Evolutionary conservation across 495 filamentous ascomycete genomes (phyloP).

Genomic region (Hyaloscypha hepaticicola): DNA sequence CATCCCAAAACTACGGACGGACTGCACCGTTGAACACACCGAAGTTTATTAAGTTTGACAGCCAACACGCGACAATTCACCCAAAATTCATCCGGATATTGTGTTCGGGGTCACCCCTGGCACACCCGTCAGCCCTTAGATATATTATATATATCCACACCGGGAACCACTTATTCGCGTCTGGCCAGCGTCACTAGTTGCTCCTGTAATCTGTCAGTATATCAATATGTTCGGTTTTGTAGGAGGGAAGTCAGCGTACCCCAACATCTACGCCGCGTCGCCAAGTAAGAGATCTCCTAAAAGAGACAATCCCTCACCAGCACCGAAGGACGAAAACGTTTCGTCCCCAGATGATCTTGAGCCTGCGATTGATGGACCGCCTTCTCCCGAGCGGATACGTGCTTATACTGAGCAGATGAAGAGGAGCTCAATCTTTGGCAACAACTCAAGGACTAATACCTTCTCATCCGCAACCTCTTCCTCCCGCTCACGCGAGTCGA

Average conservation of each 20-base stretch:
- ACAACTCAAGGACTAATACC: slow-evolving; percentile 40
- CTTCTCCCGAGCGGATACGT: slow-evolving; percentile 53
- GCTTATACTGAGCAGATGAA: slow-evolving; percentile 50
- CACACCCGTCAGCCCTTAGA: slow-evolving; percentile 16
- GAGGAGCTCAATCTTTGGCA: slow-evolving; percentile 40
- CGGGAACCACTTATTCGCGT: slow-evolving; percentile 13
- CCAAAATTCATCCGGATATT: slow-evolving; percentile 25
- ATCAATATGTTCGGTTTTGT: slow-evolving; percentile 27
- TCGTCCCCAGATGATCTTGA: slow-evolving; percentile 34
- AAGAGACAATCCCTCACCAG: slow-evolving; percentile 4
- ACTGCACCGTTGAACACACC: background rate
- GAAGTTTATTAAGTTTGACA: slow-evolving; percentile 18
- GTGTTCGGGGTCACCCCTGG: slow-evolving; percentile 22
- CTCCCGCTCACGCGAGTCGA: slow-evolving; percentile 39
- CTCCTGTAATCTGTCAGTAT: slow-evolving; percentile 19
- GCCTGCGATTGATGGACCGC: slow-evolving; percentile 51
- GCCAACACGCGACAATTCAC: slow-evolving; percentile 26
- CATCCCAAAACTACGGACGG: slow-evolving; percentile 9
- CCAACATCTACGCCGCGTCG: background rate
- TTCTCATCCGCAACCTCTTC: slow-evolving; percentile 44
- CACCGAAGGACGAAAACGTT: slow-evolving; percentile 9
- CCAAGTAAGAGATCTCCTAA: slow-evolving; percentile 13
- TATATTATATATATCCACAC: slow-evolving; percentile 28
- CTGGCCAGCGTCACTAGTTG: slow-evolving; percentile 1
- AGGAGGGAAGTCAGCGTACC: slow-evolving; percentile 14